Evolutionary conservation across 169 alveolate genomes (phyloP).

Genomic region (Plasmodium sp.): DNA sequence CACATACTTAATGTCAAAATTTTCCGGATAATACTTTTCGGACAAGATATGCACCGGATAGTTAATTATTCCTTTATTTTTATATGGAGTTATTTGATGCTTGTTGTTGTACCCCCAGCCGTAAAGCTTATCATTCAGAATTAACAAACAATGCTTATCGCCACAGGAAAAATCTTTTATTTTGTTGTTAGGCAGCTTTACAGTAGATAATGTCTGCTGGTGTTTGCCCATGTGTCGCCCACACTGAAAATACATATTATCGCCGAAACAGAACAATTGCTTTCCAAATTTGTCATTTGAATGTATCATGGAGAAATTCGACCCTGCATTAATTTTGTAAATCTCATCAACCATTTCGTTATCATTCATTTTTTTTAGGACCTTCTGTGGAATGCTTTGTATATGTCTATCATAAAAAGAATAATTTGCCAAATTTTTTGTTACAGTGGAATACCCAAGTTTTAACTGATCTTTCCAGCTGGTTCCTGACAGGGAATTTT

Average conservation of each 20-base stretch:
- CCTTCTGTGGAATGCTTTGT: conserved; percentile 72
- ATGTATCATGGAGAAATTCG: conserved; percentile 57
- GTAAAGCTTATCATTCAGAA: conserved; percentile 44
- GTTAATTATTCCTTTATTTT: conserved; percentile 68
- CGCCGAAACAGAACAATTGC: conserved; percentile 71
- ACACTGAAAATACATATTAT: conserved; percentile 69
- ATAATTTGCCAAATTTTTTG: conserved; percentile 71
- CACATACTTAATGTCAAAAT: conserved; percentile 44
- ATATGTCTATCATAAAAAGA: conserved; percentile 75
- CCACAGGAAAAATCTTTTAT: conserved; percentile 74
- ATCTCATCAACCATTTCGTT: conserved; percentile 49
- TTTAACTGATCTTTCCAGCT: conserved; percentile 71
- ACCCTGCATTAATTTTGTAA: conserved; percentile 68
- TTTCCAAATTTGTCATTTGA: conserved; percentile 70
- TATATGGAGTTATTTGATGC: conserved; percentile 59
- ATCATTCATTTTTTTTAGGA: conserved; percentile 52
- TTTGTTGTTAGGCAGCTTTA: conserved; percentile 52
- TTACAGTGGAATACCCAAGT: conserved; percentile 54
- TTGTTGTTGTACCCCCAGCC: conserved; percentile 73
- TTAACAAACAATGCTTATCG: conserved; percentile 64
- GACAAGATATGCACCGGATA: conserved; percentile 26
- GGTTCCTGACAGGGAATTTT: conserved; percentile 71
- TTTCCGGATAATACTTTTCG: background rate
- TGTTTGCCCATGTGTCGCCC: conserved; percentile 69
- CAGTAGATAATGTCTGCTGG: conserved; percentile 73